Conservation (phyloP, 768 basidiomycete species). For the Polyporus arcularius region DNA sequence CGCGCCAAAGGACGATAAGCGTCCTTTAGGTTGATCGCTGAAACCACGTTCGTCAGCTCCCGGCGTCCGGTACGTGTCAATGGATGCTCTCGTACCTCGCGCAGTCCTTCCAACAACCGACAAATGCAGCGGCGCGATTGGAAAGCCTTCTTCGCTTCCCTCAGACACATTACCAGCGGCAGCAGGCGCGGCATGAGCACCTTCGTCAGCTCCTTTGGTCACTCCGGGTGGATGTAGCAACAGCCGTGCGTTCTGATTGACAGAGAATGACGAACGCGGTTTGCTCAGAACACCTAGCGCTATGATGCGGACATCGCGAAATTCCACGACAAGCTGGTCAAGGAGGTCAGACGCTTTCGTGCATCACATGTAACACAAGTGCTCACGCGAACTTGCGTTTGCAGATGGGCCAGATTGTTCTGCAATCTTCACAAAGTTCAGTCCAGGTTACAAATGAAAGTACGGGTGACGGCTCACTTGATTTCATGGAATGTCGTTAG, state of each 20-base stretch:
- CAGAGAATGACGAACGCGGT: conserved; percentile 53
- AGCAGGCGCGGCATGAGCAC: background rate
- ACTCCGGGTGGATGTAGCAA: conserved; percentile 74
- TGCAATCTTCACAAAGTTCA: conserved; percentile 49
- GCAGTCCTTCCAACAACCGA: conserved; percentile 1
- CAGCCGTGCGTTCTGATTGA: conserved; percentile 68
- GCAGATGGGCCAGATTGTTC: conserved; percentile 65
- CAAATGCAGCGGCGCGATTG: background rate
- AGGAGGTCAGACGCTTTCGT: conserved; percentile 3
- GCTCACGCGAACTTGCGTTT: conserved; percentile 66
- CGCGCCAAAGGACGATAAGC: conserved; percentile 47
- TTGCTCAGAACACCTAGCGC: conserved; percentile 66
- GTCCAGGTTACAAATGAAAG: conserved; percentile 2
- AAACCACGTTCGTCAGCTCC: background rate
- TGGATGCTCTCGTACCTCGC: conserved; percentile 1
- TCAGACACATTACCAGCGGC: conserved; percentile 3
- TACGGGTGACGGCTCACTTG: conserved; percentile 50
- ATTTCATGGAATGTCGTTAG: conserved; percentile 69
- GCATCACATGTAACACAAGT: background rate
- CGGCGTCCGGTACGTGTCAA: background rate
- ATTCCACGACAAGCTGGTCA: conserved; percentile 62
- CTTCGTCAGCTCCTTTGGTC: conserved; percentile 29
- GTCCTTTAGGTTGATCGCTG: conserved; percentile 17
- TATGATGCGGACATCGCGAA: conserved; percentile 72
- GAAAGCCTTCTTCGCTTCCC: conserved; percentile 11